phyloP scores from a whole-genome alignment of 306 rosid species.

The Bauhinia variegata region DNA sequence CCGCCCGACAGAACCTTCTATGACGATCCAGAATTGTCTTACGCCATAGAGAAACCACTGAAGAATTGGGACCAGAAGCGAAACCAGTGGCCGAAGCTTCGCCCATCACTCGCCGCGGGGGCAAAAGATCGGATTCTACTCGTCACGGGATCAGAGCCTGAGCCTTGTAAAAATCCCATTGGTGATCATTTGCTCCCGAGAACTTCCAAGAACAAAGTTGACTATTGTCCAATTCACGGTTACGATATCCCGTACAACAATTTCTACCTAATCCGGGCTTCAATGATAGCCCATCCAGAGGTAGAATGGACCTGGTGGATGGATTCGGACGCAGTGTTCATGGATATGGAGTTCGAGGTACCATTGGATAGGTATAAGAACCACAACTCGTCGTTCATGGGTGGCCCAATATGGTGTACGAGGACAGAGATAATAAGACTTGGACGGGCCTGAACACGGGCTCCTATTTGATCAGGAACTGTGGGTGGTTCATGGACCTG shows the following conservation, averaged over 20 bases:
- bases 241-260: slow-evolving; percentile 45
- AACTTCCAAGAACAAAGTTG: slow-evolving; percentile 49
- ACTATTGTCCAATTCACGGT: slow-evolving; percentile 43
- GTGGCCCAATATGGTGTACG: slow-evolving; percentile 36
- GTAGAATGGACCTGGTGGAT: slow-evolving; percentile 49
- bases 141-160: slow-evolving; percentile 39
- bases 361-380: slow-evolving; percentile 28
- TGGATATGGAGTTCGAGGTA: slow-evolving; percentile 42
- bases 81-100: slow-evolving; percentile 27
- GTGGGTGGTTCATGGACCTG: slow-evolving; percentile 45
- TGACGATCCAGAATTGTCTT: slow-evolving; percentile 36
- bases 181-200: slow-evolving; percentile 46
- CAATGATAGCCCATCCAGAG: slow-evolving; percentile 45
- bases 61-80: slow-evolving; percentile 43
- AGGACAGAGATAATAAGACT: slow-evolving; percentile 19
- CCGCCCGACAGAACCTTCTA: slow-evolving; percentile 23
- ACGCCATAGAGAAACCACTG: slow-evolving; percentile 35
- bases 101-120: slow-evolving; percentile 24
- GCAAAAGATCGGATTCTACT: slow-evolving; percentile 22
- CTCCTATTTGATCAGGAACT: slow-evolving; percentile 35
- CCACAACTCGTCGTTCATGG: slow-evolving; percentile 40
- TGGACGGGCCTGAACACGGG: slow-evolving; percentile 42
- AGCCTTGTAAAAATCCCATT: slow-evolving; percentile 36
- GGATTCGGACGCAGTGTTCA: slow-evolving; percentile 43
- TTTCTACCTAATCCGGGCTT: slow-evolving; percentile 32